These are phyloP conservation scores for Globisporangium heterothallicum DNA, from an alignment of 352 stramenopile species.

Conservation along the genomic window DNA sequence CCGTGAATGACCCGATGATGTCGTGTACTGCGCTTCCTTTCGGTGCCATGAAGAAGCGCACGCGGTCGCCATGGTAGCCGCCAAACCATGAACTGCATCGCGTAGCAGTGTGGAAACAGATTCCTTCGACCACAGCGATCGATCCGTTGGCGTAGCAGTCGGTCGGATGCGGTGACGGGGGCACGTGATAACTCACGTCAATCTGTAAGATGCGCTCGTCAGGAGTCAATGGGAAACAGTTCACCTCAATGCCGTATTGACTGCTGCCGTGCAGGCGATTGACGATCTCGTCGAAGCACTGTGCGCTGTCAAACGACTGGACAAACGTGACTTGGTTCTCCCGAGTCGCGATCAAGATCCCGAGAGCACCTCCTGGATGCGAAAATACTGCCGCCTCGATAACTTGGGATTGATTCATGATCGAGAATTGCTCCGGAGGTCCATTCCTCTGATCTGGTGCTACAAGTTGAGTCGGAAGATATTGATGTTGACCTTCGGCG, in stretches of 20 bases:
- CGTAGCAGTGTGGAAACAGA: constrained; percentile 57
- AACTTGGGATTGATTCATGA: neutral
- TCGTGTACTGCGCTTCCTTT: constrained; percentile 21
- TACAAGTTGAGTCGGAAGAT: neutral
- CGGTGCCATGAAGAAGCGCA: constrained; percentile 43
- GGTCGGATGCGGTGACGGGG: too few relatives aligned
- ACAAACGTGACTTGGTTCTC: constrained; percentile 13
- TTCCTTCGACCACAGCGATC: constrained; percentile 26
- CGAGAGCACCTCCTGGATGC: constrained; percentile 1
- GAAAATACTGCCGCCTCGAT: neutral
- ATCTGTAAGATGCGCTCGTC: constrained; percentile 46
- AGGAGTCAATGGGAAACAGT: constrained; percentile 25
- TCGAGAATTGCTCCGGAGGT: constrained; percentile 6
- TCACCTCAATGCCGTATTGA: constrained; percentile 22
- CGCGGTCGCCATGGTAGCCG: constrained; percentile 21
- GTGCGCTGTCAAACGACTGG: constrained; percentile 27
- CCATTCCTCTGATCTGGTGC: neutral
- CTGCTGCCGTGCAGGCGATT: constrained; percentile 20
- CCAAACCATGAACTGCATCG: constrained; percentile 59
- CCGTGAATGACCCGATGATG: constrained; percentile 20
- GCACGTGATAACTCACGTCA: constrained; percentile 25
- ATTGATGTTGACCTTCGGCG: neutral
- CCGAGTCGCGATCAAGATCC: constrained; percentile 20
- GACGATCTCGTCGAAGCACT: constrained; percentile 24
- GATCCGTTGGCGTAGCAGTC: too few relatives aligned